Evolutionary conservation across 192 early-diverging fungal species (phyloP), one percentile per base, ranked within the genome.

Genomic region (Funneliformis geosporum): DNA sequence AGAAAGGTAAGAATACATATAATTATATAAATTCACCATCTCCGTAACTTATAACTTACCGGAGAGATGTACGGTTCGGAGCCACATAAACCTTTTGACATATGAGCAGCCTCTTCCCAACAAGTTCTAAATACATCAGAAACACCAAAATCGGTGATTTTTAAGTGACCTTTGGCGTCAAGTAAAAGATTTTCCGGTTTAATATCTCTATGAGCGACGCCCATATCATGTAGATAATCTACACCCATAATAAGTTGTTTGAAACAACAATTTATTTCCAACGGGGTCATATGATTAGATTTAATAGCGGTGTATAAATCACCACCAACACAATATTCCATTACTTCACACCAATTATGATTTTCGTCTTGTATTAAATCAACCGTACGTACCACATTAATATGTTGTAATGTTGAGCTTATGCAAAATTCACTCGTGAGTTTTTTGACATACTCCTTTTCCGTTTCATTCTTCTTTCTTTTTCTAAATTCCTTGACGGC

Each of bases 131-230:
- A 98, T 8, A 98, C 98, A 82, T 96, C 95, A 3, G 94, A 94
- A 14, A 98, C 96, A 64, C 98, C 98, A 90, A 98, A 99, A 88
- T 99, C 97, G 10, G 97, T 96, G 83, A 99, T 96, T 84, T 99
- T 99, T 75, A 99, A 80, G n/a, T 89, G 91, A 78, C 92, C 91
- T 25, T 88, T 81, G 5, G 84, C 86, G 78, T 95, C 94, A 80
- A 99, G 84, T 18, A 99, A 86, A 42, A 98, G 75, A 85, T 99
- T 99, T 85, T 99, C 91, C 23, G 92, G 89, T 81, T 92, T 93
- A 81, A 93, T 89, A 73, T 94, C 91, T 69, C 92, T 91, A 85
- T 99, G 98, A 69, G 95, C 96, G n/a, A 99, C 97, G 77, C 98
- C 98, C 85, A 96, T 90, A 8, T 89, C 88, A 81, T 99, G 98